phyloP scores from a whole-genome alignment of 2,329 filamentous ascomycete genomes.

The Alternaria postmessia region DNA sequence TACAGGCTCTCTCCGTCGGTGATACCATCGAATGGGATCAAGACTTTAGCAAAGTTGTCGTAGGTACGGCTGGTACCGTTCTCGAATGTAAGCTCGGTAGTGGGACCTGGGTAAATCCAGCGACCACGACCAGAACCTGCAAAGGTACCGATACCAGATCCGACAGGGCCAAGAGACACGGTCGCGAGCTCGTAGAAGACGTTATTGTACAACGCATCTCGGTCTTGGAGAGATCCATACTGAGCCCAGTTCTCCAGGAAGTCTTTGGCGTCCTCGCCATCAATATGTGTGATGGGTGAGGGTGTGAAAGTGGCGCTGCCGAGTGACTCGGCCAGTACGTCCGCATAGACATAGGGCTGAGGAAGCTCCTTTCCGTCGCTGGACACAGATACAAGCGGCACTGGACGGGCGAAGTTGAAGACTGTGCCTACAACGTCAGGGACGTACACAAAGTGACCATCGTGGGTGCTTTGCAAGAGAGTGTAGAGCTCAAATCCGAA shows the following conservation, averaged over 20 bases:
- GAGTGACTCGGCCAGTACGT: constrained; percentile 54
- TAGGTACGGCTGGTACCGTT: constrained; percentile 55
- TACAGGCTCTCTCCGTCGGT: constrained; percentile 55
- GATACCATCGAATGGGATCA: constrained; percentile 53
- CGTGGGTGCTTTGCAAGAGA: constrained; percentile 65
- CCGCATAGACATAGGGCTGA: constrained; percentile 63
- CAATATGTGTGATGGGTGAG: constrained; percentile 63
- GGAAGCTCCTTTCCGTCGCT: constrained; percentile 61
- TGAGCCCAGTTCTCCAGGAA: constrained; percentile 60
- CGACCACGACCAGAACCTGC: constrained; percentile 54
- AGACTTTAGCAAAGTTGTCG: constrained; percentile 55
- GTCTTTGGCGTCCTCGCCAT: constrained; percentile 62
- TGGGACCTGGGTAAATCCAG: constrained; percentile 54
- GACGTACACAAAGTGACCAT: constrained; percentile 69
- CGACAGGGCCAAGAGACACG: constrained; percentile 52
- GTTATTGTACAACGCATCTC: constrained; percentile 65
- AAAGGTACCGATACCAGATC: constrained; percentile 56
- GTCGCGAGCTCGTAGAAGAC: constrained; percentile 57
- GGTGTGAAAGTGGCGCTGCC: constrained; percentile 54
- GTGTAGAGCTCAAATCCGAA: constrained; percentile 45
- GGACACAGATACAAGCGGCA: constrained; percentile 67
- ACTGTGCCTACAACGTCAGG: constrained; percentile 62
- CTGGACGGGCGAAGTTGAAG: constrained; percentile 60
- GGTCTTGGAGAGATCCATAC: constrained; percentile 62
- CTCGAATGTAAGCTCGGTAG: constrained; percentile 55